Percentiles rank a stretch among this genome's conserved stretches.
These are phyloP conservation scores for Fusarium caatingaense DNA, from an alignment of 2,329 filamentous ascomycete species.

Conservation along the genomic window DNA sequence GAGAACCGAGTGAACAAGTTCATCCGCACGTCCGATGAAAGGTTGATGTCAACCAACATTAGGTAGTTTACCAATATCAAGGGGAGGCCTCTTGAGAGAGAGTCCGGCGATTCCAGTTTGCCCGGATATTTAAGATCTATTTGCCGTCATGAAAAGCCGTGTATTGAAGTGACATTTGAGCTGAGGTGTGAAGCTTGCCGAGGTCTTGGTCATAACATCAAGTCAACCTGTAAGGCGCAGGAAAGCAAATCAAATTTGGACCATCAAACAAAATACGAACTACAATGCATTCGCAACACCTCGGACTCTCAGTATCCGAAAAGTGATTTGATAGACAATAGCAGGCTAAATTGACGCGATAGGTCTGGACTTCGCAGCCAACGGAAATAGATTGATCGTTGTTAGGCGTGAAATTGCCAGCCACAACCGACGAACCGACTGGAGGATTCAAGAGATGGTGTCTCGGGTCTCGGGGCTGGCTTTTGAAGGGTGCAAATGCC, in stretches of 20 bases:
- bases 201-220: background rate
- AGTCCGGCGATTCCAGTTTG: background rate
- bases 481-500: background rate
- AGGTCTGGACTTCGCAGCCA: background rate
- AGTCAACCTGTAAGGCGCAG: background rate
- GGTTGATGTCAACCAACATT: background rate
- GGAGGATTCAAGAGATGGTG: background rate
- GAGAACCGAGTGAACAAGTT: background rate
- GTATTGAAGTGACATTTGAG: background rate
- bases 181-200: background rate
- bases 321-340: background rate
- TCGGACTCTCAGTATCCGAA: conserved; percentile 1
- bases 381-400: background rate
- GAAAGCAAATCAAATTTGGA: background rate
- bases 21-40: background rate
- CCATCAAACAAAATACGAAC: background rate
- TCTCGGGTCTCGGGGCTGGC: background rate
- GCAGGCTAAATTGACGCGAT: conserved; percentile 15
- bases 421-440: conserved; percentile 15
- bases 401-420: conserved; percentile 5
- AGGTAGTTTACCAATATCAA: background rate
- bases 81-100: background rate
- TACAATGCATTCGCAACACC: background rate
- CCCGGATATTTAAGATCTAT: background rate
- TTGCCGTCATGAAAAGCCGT: background rate